Evolutionary conservation across 306 rosid genomes (phyloP).

Genomic region (Fragaria iinumae): DNA sequence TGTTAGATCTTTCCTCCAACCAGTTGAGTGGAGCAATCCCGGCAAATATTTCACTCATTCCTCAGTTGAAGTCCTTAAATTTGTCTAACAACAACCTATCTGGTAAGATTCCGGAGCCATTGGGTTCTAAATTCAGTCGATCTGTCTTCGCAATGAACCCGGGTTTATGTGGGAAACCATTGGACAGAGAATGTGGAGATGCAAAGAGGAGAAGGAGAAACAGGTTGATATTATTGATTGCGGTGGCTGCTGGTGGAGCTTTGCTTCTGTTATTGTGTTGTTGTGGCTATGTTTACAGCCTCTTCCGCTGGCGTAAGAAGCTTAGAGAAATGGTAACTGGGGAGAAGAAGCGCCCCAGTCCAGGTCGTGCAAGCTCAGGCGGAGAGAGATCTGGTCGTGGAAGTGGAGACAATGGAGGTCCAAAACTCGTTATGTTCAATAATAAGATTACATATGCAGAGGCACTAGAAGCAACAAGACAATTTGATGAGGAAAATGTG

Average conservation of each 20-base stretch:
- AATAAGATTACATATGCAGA: conserved; percentile 69
- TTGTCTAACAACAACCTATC: conserved; percentile 59
- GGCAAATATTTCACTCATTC: conserved; percentile 28
- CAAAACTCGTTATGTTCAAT: conserved; percentile 74
- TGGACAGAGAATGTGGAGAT: conserved; percentile 53
- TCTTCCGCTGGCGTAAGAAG: conserved; percentile 71
- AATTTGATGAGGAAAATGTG: conserved; percentile 82
- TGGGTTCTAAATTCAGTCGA: conserved; percentile 49
- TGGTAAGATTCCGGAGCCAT: conserved; percentile 59
- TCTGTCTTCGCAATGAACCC: conserved; percentile 47
- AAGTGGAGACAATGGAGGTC: conserved; percentile 78
- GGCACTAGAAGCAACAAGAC: conserved; percentile 80
- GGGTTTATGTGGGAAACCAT: conserved; percentile 63
- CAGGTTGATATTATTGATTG: conserved; percentile 51
- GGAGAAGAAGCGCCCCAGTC: conserved; percentile 72
- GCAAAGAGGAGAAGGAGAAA: conserved; percentile 49
- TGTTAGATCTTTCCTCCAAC: conserved; percentile 64
- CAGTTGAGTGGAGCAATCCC: conserved; percentile 58
- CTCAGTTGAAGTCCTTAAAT: conserved; percentile 51
- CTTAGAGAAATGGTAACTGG: conserved; percentile 61
- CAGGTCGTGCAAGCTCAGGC: conserved; percentile 54
- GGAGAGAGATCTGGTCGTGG: conserved; percentile 48
- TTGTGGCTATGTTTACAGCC: conserved; percentile 69
- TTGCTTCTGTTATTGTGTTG: conserved; percentile 57
- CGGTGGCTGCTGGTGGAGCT: conserved; percentile 54